These are phyloP conservation scores for Penicillium occitanis DNA, from an alignment of 2,329 filamentous ascomycete genomes.

Conservation along the genomic window DNA sequence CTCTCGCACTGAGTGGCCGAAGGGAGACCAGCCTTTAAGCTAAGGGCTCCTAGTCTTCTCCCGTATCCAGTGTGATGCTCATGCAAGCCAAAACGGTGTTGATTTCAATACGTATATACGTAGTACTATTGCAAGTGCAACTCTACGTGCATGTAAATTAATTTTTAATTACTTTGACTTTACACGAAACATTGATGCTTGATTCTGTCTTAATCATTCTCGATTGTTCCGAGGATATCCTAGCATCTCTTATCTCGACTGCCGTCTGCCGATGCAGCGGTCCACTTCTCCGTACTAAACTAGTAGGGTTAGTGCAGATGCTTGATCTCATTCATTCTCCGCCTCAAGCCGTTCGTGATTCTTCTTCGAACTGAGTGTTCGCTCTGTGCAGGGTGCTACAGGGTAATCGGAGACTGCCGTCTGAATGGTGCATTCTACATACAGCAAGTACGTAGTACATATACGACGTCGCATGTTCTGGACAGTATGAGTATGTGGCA, in stretches of 20 bases:
- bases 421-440: not conserved
- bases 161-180: constrained; percentile 6
- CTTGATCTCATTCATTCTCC: not conserved
- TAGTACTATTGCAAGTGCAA: not conserved
- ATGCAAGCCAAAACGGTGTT: not conserved
- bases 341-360: not conserved
- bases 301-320: constrained; percentile 3
- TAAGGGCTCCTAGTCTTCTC: not conserved
- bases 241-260: not conserved
- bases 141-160: not conserved
- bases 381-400: not conserved
- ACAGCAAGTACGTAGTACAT: not conserved
- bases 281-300: constrained; percentile 10
- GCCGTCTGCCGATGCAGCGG: not conserved
- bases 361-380: not conserved
- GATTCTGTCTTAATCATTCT: not conserved
- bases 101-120: not conserved
- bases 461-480: not conserved
- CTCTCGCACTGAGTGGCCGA: not conserved
- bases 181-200: constrained; percentile 2
- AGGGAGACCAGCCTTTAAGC: not conserved
- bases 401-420: not conserved
- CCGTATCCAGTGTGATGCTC: not conserved
- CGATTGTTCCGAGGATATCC: not conserved
- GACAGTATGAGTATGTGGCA: not conserved